Percentiles rank a stretch among this genome's conserved stretches.
phyloP scores from a whole-genome alignment of 805 yeast species.

The Priceomyces carsonii region DNA sequence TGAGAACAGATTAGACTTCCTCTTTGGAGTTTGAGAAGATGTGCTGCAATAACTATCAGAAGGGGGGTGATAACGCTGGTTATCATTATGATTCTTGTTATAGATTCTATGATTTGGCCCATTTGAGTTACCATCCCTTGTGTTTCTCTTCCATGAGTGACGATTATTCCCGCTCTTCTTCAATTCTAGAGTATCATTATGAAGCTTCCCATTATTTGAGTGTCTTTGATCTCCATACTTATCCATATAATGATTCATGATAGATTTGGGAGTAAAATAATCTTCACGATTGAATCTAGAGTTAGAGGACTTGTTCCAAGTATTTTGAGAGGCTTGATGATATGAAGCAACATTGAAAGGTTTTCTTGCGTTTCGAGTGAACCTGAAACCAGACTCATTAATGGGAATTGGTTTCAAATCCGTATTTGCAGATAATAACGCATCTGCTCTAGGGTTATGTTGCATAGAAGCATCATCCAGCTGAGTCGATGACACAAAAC shows the following conservation, averaged over 20 bases:
- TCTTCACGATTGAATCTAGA: constrained; percentile 62
- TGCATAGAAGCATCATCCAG: constrained; percentile 21
- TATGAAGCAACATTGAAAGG: constrained; percentile 70
- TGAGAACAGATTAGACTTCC: constrained; percentile 24
- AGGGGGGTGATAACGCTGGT: constrained; percentile 6
- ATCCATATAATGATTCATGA: constrained; percentile 69
- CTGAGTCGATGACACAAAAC: constrained; percentile 7
- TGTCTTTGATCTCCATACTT: constrained; percentile 50
- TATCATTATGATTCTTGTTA: constrained; percentile 10
- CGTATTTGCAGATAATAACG: constrained; percentile 38
- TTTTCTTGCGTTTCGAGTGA: constrained; percentile 47
- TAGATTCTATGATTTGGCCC: constrained; percentile 11
- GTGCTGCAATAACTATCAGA: neutral
- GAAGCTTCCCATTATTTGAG: constrained; percentile 13
- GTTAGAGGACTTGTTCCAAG: constrained; percentile 10
- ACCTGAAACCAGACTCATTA: constrained; percentile 22
- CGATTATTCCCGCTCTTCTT: constrained; percentile 21
- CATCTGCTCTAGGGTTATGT: constrained; percentile 44
- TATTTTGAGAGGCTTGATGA: constrained; percentile 24
- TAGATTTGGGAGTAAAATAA: constrained; percentile 77
- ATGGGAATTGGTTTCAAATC: constrained; percentile 44
- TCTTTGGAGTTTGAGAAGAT: constrained; percentile 11
- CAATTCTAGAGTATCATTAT: constrained; percentile 7
- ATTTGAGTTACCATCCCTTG: constrained; percentile 22
- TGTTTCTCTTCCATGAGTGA: constrained; percentile 32